Conservation (phyloP, 371 early-diverging fungal genomes). For the Phascolomyces articulosus region DNA sequence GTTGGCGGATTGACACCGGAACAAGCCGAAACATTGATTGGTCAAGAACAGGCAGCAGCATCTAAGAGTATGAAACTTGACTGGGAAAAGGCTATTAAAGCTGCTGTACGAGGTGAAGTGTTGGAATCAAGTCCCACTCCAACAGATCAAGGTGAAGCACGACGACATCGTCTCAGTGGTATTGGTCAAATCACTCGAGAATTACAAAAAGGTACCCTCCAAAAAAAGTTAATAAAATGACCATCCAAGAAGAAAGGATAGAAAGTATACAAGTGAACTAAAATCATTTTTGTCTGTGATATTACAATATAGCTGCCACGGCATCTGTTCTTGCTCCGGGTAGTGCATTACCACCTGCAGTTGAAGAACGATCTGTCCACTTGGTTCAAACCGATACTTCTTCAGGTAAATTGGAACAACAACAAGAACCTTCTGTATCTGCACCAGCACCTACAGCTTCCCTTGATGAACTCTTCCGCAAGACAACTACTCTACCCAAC, state of each 20-base stretch:
- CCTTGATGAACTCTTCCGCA: constrained; percentile 55
- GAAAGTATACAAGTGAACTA: too few species aligned
- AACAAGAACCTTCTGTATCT: background rate
- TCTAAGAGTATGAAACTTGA: constrained; percentile 45
- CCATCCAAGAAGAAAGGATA: too few species aligned
- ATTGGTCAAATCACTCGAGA: constrained; percentile 44
- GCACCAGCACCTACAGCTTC: constrained; percentile 34
- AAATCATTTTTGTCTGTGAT: too few species aligned
- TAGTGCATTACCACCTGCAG: background rate
- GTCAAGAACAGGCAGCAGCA: constrained; percentile 60
- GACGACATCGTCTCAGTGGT: constrained; percentile 32
- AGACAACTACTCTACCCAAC: constrained; percentile 50
- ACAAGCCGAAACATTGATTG: constrained; percentile 60
- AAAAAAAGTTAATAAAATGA: too few species aligned
- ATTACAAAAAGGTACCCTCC: constrained; percentile 47
- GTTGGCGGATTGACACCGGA: constrained; percentile 60
- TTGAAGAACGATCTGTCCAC: background rate
- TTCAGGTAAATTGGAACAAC: background rate
- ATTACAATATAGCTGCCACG: constrained; percentile 20
- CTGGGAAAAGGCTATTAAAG: constrained; percentile 35
- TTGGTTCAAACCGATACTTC: background rate
- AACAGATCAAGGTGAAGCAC: constrained; percentile 13
- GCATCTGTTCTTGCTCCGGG: constrained; percentile 9
- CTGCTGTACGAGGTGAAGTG: constrained; percentile 16
- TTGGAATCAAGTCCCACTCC: constrained; percentile 17